Evolutionary conservation across 2,329 filamentous ascomycete genomes (phyloP).

Genomic region (Sarocladiaceae sp.): DNA sequence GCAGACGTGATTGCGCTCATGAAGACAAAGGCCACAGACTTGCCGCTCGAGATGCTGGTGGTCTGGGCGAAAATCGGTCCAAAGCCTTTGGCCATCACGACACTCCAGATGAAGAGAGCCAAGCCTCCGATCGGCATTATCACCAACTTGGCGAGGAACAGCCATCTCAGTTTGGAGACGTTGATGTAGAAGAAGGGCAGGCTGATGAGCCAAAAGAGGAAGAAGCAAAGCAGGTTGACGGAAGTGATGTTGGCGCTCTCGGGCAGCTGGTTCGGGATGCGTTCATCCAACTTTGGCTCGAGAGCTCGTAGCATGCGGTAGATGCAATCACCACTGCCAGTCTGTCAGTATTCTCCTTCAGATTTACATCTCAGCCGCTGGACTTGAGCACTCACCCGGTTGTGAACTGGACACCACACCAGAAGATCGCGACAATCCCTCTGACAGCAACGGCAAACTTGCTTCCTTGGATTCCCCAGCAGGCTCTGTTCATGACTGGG

Average conservation of each 20-base stretch:
- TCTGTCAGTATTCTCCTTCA: constrained; percentile 14
- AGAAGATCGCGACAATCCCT: constrained; percentile 29
- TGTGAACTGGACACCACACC: constrained; percentile 26
- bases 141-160: constrained; percentile 19
- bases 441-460: constrained; percentile 26
- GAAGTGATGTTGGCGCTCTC: constrained; percentile 26
- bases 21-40: constrained; percentile 15
- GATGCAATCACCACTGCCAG: constrained; percentile 23
- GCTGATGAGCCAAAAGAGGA: constrained; percentile 16
- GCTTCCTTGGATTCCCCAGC: constrained; percentile 21
- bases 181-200: constrained; percentile 16
- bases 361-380: not conserved
- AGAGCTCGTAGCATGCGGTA: constrained; percentile 17
- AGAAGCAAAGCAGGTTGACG: constrained; percentile 17
- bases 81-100: constrained; percentile 14
- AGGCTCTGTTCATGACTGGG: constrained; percentile 22
- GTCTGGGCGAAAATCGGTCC: constrained; percentile 17
- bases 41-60: constrained; percentile 13
- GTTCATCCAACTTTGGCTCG: constrained; percentile 27
- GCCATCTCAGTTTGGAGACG: constrained; percentile 19
- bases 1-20: constrained; percentile 18
- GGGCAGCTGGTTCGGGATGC: constrained; percentile 34
- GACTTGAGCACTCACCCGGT: constrained; percentile 7
- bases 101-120: constrained; percentile 17
- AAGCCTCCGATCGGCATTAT: constrained; percentile 16